Base-by-base conservation (phyloP, 202 grass and related monocot genomes). In the Thinopyrum obtusiflorum region DNA sequence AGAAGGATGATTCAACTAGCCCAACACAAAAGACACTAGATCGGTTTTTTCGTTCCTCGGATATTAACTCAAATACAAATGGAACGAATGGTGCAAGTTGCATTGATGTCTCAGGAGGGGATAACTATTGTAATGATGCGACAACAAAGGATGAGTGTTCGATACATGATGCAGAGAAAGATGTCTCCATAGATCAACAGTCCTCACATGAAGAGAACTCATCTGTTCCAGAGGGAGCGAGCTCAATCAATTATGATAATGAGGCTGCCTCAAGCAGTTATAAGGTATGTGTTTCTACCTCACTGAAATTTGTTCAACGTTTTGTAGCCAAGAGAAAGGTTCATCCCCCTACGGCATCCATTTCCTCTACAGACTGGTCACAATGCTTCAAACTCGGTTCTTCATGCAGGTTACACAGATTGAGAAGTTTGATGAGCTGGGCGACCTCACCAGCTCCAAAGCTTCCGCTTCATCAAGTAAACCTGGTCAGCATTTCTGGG, bases 11-110 rank as follows among this genome's bases (percentile, higher is more conserved):
- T 91, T 79, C 83, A 73, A 70, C 67, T 84, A 85, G 73, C 73
- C 87, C 82, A 36, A 92, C 72, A 32, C 96, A 98, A 71, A 98
- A 88, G 84, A 95, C 96, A 37, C 76, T 98, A 28, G 84, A 89
- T 84, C 89, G 68, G 14, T 95, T 92, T 89, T 87, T 95, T 32
- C 60, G 13, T 61, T 86, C 42, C 14, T 53, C 82, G 44, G 29
- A 87, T 32, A 76, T 14, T 55, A 81, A 76, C 82, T 72, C 83
- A 63, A 82, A 63, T 72, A 21, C 5, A 63, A 83, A 60, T 11
- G 28, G 84, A 75, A 78, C 73, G 55, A 59, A 63, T 47, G 14
- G n/a, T 81, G 65, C 33, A 14, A 72, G 46, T 55, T 71, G 14
- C 29, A 32, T 15, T 65, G 46, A 71, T 85, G 68, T 64, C 37